A percentile compares a stretch with the other conserved stretches of the same genome.
Evolutionary conservation across 163 green algal species (phyloP).

Genomic region (Prototheca cutis): DNA sequence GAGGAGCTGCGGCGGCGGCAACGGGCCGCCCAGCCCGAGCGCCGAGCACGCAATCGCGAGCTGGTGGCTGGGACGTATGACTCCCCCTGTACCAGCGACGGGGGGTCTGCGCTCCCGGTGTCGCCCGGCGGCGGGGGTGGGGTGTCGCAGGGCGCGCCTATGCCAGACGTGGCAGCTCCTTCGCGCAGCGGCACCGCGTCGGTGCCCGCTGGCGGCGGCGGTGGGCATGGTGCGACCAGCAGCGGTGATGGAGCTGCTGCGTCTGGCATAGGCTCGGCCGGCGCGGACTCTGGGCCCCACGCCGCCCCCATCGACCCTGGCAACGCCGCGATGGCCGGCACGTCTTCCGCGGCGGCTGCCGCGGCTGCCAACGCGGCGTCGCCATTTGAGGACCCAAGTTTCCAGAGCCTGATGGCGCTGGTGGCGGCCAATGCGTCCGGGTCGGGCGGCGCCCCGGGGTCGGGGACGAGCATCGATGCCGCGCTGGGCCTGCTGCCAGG

Average conservation of each 20-base stretch:
- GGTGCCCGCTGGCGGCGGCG: too few relatives aligned
- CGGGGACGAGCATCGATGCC: background rate
- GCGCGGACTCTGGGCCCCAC: background rate
- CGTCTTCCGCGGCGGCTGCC: too few relatives aligned
- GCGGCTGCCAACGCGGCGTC: constrained; percentile 9
- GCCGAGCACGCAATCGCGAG: background rate
- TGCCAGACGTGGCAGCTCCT: too few relatives aligned
- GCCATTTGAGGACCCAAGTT: constrained; percentile 32
- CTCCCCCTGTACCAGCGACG: background rate
- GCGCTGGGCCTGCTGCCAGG: background rate
- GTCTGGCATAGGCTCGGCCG: too few relatives aligned
- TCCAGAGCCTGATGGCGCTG: constrained; percentile 31
- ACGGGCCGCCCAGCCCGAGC: background rate
- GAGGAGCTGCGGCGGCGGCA: background rate
- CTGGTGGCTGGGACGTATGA: background rate
- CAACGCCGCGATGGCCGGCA: background rate
- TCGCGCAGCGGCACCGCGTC: too few relatives aligned
- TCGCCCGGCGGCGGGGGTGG: too few relatives aligned
- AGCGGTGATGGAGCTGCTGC: too few relatives aligned
- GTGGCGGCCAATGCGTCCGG: constrained; percentile 15
- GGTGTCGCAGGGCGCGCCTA: too few relatives aligned
- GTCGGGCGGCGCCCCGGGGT: background rate
- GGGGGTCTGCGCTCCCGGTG: background rate
- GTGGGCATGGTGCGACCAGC: too few relatives aligned
- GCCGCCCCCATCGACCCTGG: background rate